Conservation (phyloP, 2,329 filamentous ascomycete species). For the Juglanconis juglandina region DNA sequence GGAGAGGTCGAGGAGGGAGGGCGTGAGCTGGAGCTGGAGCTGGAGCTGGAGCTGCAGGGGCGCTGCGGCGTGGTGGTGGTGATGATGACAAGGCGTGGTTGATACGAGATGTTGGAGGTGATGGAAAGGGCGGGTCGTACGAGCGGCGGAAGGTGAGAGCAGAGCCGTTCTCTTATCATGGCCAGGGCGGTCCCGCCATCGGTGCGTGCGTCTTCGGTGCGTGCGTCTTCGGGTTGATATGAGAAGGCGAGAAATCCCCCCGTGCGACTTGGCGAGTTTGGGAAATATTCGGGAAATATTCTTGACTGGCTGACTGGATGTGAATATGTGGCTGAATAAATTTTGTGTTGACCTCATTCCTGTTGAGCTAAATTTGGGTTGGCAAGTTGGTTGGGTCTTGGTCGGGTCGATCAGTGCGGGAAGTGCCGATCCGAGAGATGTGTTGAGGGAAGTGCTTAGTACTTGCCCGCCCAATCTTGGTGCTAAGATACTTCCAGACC, state of each 20-base stretch:
- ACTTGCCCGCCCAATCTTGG: background rate
- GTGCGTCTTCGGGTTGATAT: too few relatives aligned
- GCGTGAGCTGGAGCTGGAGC: background rate
- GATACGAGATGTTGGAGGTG: background rate
- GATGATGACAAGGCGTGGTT: background rate
- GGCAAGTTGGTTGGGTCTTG: background rate
- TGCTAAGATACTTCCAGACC: background rate
- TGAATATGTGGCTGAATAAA: background rate
- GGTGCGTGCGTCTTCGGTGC: background rate
- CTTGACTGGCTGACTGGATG: too few relatives aligned
- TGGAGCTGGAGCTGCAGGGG: slow-evolving; percentile 8
- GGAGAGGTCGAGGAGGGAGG: background rate
- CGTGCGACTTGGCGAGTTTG: background rate
- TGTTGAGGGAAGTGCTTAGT: background rate
- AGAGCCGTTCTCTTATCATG: slow-evolving; percentile 17
- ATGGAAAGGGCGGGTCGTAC: slow-evolving; percentile 1
- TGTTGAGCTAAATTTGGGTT: background rate
- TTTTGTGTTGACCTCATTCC: background rate
- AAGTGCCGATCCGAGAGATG: background rate
- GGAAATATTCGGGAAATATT: too few relatives aligned
- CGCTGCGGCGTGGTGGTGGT: background rate
- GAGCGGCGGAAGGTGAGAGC: slow-evolving; percentile 5
- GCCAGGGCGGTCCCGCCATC: background rate
- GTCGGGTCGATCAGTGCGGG: background rate
- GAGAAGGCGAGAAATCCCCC: background rate